Evolutionary conservation across 2,329 filamentous ascomycete species (phyloP).

Genomic region (Rhynchosporium agropyri): DNA sequence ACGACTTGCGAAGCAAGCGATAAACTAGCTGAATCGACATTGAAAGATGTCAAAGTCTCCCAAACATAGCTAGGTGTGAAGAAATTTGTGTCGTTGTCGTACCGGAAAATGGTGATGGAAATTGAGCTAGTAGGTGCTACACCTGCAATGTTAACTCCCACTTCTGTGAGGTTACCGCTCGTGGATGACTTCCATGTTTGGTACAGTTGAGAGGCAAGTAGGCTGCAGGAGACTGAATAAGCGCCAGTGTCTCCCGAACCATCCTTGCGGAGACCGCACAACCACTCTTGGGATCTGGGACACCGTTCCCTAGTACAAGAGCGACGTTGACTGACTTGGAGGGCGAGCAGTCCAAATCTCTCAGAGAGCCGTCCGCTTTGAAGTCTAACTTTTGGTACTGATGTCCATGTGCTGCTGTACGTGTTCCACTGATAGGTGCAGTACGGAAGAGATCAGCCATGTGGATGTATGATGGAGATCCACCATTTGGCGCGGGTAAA

Average conservation of each 20-base stretch:
- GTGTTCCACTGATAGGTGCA: constrained; percentile 30
- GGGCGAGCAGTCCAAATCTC: constrained; percentile 26
- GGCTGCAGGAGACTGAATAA: constrained; percentile 26
- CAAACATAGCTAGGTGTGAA: constrained; percentile 33
- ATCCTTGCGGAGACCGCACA: constrained; percentile 25
- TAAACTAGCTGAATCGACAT: constrained; percentile 16
- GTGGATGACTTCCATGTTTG: constrained; percentile 32
- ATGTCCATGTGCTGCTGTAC: constrained; percentile 32
- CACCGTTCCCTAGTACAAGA: constrained; percentile 18
- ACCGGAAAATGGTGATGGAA: constrained; percentile 32
- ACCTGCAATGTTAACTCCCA: constrained; percentile 32
- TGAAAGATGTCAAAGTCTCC: constrained; percentile 30
- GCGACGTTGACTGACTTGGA: constrained; percentile 24
- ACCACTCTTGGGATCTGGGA: constrained; percentile 9
- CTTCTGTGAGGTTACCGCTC: constrained; percentile 25
- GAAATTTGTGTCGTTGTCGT: constrained; percentile 30
- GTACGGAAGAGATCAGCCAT: constrained; percentile 31
- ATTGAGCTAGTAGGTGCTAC: constrained; percentile 24
- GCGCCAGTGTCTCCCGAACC: constrained; percentile 24
- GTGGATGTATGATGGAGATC: constrained; percentile 30
- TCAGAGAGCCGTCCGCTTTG: constrained; percentile 28
- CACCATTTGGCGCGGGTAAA: constrained; percentile 24
- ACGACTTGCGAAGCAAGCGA: constrained; percentile 23
- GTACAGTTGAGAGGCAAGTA: constrained; percentile 31
- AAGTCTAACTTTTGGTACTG: constrained; percentile 29